Base-by-base conservation (phyloP, 192 early-diverging fungal genomes). In the Entomortierella lignicola region DNA sequence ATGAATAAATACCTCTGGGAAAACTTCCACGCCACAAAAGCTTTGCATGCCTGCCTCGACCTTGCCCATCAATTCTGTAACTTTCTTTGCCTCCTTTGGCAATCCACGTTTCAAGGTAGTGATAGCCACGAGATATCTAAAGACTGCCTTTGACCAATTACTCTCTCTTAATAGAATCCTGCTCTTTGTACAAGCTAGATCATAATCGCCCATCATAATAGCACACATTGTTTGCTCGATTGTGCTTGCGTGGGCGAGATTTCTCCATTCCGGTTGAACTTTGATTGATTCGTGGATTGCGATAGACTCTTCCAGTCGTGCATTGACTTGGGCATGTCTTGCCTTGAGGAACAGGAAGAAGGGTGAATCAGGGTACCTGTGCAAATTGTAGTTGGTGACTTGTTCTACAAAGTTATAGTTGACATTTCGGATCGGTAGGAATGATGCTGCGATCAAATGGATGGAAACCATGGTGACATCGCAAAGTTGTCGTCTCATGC, bases 131-230 rank as follows among this genome's bases (percentile, higher is more conserved):
- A 91, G 63, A 47, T 96, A 97, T 1, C 85, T 83, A 74, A 94
- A 97, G 8, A 92, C 90, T 20, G 93, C 89, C 72, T 91, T 92
- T 64, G 92, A 89, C 96, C 96, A 97, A 56, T 92, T 90, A 73
- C 92, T 96, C 60, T 97, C 94, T 50, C 84, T 84, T 57, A 84
- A 82, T 47, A 97, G 75, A 1, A 85, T 84, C 7, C 82, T 79
- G 66, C 89, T 93, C 29, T 86, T 89, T 11, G 87, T 81, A 29
- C 80, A 81, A 0, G 92, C 92, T 20, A 84, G 79, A 29, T 81
- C 69, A 84, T 90, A 92, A 37, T 91, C 71, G 11, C 85, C 81
- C 31, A 92, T 69, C 42, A 91, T 82, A 73, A 91, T 89, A 32
- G 86, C 83, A 60, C 90, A 91, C 39, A 92, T 72, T 0, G 90